A percentile compares a stretch with the other conserved stretches of the same genome.
These are phyloP conservation scores for Sarocladium kiliense DNA, from an alignment of 2,329 filamentous ascomycete species.

Conservation along the genomic window DNA sequence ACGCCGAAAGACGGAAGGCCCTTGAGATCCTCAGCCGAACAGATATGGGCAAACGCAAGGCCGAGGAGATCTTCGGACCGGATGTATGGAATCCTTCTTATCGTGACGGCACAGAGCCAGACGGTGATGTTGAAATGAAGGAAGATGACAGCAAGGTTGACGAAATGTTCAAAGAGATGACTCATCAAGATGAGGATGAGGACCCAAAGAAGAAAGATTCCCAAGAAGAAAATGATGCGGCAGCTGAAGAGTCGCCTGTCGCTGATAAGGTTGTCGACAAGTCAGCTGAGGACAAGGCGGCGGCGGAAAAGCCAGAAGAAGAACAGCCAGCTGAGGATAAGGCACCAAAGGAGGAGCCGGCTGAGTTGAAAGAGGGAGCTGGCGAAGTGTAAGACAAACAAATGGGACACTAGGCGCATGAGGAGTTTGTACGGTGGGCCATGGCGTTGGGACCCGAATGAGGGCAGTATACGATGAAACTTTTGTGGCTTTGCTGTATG, in stretches of 20 bases:
- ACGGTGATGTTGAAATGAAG: constrained; percentile 17
- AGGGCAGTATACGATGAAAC: background rate
- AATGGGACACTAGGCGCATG: background rate
- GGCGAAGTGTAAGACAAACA: background rate
- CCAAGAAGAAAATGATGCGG: background rate
- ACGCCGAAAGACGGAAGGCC: constrained; percentile 42
- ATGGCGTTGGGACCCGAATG: background rate
- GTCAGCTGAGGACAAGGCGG: background rate
- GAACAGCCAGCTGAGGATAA: background rate
- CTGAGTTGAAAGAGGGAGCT: background rate
- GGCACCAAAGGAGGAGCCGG: background rate
- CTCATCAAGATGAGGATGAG: constrained; percentile 47
- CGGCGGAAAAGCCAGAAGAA: background rate
- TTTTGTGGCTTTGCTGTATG: background rate
- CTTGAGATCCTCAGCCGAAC: constrained; percentile 48
- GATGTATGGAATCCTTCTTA: constrained; percentile 37
- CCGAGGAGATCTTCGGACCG: constrained; percentile 45
- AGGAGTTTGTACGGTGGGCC: background rate
- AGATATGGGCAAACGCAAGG: constrained; percentile 43
- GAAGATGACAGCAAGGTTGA: constrained; percentile 45
- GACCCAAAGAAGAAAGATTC: constrained; percentile 31
- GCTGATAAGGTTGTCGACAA: background rate
- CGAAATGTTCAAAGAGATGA: constrained; percentile 52
- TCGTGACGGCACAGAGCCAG: constrained; percentile 14
- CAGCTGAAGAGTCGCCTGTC: background rate